A percentile compares a stretch with the other conserved stretches of the same genome.
These are phyloP conservation scores for Furcasterigmium furcatum DNA, from an alignment of 2,329 filamentous ascomycete genomes.

Conservation along the genomic window DNA sequence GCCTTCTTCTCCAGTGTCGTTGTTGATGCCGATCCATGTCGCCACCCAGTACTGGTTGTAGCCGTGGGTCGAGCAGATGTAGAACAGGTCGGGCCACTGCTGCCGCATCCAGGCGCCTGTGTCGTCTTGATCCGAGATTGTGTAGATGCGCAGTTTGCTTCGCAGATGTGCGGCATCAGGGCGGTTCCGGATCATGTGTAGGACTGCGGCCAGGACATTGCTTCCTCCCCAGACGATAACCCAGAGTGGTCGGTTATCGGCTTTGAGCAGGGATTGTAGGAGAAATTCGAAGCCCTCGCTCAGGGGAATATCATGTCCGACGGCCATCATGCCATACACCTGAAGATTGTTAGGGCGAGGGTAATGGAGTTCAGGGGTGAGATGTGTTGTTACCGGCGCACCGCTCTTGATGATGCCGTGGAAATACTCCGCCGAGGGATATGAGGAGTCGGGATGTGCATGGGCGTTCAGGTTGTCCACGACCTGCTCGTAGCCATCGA, in stretches of 20 bases:
- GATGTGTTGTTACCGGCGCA: constrained; percentile 19
- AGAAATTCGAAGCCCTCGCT: constrained; percentile 41
- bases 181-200: constrained; percentile 31
- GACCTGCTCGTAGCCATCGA: constrained; percentile 38
- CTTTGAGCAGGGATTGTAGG: constrained; percentile 19
- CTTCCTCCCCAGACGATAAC: constrained; percentile 50
- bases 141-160: constrained; percentile 44
- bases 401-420: constrained; percentile 31
- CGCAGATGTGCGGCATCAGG: constrained; percentile 30
- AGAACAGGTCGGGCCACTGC: constrained; percentile 51
- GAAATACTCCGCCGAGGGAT: constrained; percentile 32
- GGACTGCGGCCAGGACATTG: constrained; percentile 47
- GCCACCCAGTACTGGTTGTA: constrained; percentile 53
- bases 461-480: constrained; percentile 46
- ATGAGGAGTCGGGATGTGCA: constrained; percentile 36
- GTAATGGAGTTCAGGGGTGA: background rate
- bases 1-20: constrained; percentile 37
- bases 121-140: constrained; percentile 59
- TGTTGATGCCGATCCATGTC: constrained; percentile 52
- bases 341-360: constrained; percentile 6
- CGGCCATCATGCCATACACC: constrained; percentile 28
- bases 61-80: constrained; percentile 52
- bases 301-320: constrained; percentile 23
- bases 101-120: constrained; percentile 52
- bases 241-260: constrained; percentile 40